Conservation (phyloP, 805 yeast genomes). For the Saccharomycopsis oosterbeekiorum region DNA sequence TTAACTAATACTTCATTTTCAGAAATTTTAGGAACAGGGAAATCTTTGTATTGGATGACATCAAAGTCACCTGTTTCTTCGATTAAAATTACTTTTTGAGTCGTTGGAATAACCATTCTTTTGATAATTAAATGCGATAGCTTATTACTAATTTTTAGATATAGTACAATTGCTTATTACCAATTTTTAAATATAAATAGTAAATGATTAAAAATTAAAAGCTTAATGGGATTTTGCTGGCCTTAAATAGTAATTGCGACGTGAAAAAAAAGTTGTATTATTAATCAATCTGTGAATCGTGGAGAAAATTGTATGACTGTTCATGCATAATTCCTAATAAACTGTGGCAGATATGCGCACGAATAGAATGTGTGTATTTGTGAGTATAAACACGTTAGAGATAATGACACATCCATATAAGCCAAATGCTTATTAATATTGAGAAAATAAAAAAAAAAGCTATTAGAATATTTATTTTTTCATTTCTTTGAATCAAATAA, state of each 20-base stretch:
- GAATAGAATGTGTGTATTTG: background rate
- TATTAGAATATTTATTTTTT: background rate
- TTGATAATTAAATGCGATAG: too few species aligned
- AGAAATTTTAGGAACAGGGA: constrained; percentile 47
- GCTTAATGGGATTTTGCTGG: background rate
- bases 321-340: background rate
- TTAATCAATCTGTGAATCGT: background rate
- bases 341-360: background rate
- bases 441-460: background rate
- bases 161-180: too few species aligned
- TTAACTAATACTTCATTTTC: constrained; percentile 57
- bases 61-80: constrained; percentile 50
- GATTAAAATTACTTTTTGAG: constrained; percentile 47
- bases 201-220: too few species aligned
- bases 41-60: constrained; percentile 45
- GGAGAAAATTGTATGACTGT: background rate
- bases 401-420: too few species aligned
- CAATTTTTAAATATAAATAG: too few species aligned
- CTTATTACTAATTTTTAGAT: too few species aligned
- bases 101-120: constrained; percentile 33
- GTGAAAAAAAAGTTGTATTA: background rate
- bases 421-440: background rate
- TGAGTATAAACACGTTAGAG: background rate
- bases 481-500: background rate
- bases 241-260: background rate